A percentile compares a stretch with the other conserved stretches of the same genome.
phyloP scores from a whole-genome alignment of 208 protist species.

The Tritrichomonas musculus region DNA sequence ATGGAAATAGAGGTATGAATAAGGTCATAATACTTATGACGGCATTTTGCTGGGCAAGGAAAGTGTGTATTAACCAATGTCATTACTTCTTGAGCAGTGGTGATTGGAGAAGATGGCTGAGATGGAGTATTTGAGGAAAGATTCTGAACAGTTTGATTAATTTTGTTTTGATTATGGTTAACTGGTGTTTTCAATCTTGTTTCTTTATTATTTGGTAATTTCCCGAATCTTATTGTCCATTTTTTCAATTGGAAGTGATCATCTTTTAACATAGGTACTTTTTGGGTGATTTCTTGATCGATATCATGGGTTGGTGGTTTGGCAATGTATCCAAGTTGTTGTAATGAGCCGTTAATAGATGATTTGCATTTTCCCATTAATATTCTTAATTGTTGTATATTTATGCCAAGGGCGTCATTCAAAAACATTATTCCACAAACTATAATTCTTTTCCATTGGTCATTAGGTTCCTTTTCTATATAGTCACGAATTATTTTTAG shows the following conservation, averaged over 20 bases:
- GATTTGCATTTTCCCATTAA: constrained; percentile 28
- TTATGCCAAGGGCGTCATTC: neutral
- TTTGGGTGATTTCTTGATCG: neutral
- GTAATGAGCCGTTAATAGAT: neutral
- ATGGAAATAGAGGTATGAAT: neutral
- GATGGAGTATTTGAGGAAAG: too few relatives aligned
- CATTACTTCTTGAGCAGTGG: too few relatives aligned
- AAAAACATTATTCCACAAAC: constrained; percentile 27
- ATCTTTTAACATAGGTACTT: neutral
- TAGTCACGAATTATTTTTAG: neutral
- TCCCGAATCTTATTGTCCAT: neutral
- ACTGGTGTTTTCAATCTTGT: too few relatives aligned
- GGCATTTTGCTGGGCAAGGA: neutral
- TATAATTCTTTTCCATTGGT: neutral
- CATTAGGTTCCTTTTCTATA: neutral
- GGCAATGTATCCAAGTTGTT: neutral
- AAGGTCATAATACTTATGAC: neutral
- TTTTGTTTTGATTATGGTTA: too few relatives aligned
- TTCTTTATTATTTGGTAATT: too few relatives aligned
- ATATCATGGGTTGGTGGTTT: neutral
- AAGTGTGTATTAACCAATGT: neutral
- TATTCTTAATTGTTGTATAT: neutral
- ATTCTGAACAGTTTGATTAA: too few relatives aligned
- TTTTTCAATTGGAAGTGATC: neutral
- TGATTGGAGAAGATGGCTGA: too few relatives aligned